Conservation (phyloP, 257 asterid species). For the Nicotiana otophora region DNA sequence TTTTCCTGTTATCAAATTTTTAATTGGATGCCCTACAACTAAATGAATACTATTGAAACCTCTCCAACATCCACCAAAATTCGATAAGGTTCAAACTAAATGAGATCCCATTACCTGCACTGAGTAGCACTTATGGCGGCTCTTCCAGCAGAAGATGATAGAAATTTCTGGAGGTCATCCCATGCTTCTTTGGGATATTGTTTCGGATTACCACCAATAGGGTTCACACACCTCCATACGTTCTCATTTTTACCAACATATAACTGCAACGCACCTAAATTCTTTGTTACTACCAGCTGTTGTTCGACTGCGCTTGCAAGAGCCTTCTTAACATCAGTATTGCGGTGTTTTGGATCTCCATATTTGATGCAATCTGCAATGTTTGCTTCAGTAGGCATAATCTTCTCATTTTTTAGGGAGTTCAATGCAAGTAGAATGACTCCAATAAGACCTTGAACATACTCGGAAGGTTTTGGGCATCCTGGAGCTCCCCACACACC, state of each 20-base stretch:
- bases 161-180: conserved; percentile 74
- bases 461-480: conserved; percentile 61
- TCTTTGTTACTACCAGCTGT: conserved; percentile 70
- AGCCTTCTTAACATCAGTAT: conserved; percentile 83
- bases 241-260: conserved; percentile 72
- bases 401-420: conserved; percentile 71
- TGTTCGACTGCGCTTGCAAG: conserved; percentile 69
- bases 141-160: conserved; percentile 70
- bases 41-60: background rate
- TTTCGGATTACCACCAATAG: conserved; percentile 49
- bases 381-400: conserved; percentile 82
- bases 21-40: background rate
- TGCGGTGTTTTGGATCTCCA: conserved; percentile 61
- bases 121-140: conserved; percentile 56
- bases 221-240: conserved; percentile 78
- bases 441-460: conserved; percentile 75
- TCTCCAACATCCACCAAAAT: background rate
- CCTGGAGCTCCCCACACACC: conserved; percentile 69
- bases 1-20: background rate
- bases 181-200: conserved; percentile 49
- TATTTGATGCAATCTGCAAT: conserved; percentile 67
- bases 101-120: conserved; percentile 52
- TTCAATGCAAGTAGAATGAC: conserved; percentile 70
- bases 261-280: conserved; percentile 51
- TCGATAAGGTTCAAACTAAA: background rate